A percentile compares a stretch with the other conserved stretches of the same genome.
These are phyloP conservation scores for Xylariales sp. DNA, from an alignment of 2,329 filamentous ascomycete genomes.

Conservation along the genomic window DNA sequence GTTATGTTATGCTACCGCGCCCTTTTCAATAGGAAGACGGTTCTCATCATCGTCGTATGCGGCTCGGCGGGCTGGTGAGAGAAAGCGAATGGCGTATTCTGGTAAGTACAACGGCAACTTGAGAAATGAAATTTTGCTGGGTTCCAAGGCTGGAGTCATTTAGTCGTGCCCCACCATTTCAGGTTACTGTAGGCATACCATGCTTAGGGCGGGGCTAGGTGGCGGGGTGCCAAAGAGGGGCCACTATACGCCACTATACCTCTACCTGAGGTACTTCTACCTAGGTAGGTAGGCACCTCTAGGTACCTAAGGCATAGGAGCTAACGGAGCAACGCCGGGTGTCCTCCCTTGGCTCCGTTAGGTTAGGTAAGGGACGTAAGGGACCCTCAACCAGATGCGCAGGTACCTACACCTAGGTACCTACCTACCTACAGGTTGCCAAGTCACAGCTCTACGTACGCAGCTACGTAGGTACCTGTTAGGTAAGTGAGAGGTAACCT, in stretches of 20 bases:
- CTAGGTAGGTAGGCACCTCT: neutral
- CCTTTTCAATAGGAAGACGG: slow-evolving; percentile 4
- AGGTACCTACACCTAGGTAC: neutral
- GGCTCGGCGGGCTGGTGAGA: slow-evolving; percentile 3
- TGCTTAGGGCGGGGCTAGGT: slow-evolving; percentile 18
- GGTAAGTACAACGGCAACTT: too few species aligned
- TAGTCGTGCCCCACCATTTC: slow-evolving; percentile 48
- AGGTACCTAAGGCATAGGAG: neutral
- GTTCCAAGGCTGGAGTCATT: slow-evolving; percentile 42
- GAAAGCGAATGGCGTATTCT: neutral
- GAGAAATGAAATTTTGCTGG: slow-evolving; percentile 34
- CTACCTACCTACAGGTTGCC: too few species aligned
- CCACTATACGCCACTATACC: neutral
- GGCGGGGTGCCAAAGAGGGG: slow-evolving; percentile 4
- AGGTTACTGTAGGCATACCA: slow-evolving; percentile 10
- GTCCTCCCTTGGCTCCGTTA: too few species aligned
- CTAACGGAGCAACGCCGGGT: too few species aligned
- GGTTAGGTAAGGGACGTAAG: too few species aligned
- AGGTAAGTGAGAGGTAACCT: too few species aligned
- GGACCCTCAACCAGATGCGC: too few species aligned
- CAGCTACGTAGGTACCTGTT: too few species aligned
- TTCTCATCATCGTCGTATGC: slow-evolving; percentile 37
- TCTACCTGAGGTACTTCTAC: neutral
- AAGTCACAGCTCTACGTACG: too few species aligned
- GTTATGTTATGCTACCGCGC: slow-evolving; percentile 36